phyloP scores from a whole-genome alignment of 805 yeast species.

The Cyberlindnera lachancei region DNA sequence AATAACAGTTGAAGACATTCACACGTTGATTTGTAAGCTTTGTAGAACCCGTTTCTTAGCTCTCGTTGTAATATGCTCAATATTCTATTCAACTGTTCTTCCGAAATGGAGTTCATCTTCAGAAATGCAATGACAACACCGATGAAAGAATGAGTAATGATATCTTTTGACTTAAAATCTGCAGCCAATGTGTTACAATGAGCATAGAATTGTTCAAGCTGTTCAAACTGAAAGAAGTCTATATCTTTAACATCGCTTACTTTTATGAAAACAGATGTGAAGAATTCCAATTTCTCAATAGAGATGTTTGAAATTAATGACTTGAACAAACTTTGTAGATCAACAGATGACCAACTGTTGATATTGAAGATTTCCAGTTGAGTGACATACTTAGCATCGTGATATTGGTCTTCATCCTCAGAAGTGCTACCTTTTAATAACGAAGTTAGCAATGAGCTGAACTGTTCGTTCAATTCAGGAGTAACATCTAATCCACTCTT shows the following conservation, averaged over 20 bases:
- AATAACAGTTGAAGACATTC: conserved; percentile 13
- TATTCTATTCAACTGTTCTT: conserved; percentile 12
- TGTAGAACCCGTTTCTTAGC: conserved; percentile 9
- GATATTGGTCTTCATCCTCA: conserved; percentile 11
- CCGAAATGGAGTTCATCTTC: conserved; percentile 14
- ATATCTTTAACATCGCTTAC: conserved; percentile 9
- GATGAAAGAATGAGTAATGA: conserved; percentile 21
- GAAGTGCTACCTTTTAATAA: conserved; percentile 15
- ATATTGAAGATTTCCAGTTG: conserved; percentile 20
- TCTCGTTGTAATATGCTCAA: conserved; percentile 14
- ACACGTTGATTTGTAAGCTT: conserved; percentile 10
- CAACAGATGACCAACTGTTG: conserved; percentile 23
- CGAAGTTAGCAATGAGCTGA: conserved; percentile 20
- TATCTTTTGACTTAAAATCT: conserved; percentile 26
- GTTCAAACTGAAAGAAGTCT: conserved; percentile 8
- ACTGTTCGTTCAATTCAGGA: conserved; percentile 6
- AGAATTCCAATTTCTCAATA: conserved; percentile 23
- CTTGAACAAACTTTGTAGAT: conserved; percentile 12
- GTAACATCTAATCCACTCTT: conserved; percentile 10
- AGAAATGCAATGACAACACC: conserved; percentile 16
- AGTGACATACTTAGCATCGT: conserved; percentile 16
- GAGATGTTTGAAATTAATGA: conserved; percentile 15
- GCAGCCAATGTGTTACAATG: not conserved
- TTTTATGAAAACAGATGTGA: conserved; percentile 18
- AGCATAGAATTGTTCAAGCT: conserved; percentile 7